Percentiles rank a stretch among this genome's conserved stretches.
These are phyloP conservation scores for Vitellaria paradoxa DNA, from an alignment of 179 eudicot genomes.

Conservation along the genomic window DNA sequence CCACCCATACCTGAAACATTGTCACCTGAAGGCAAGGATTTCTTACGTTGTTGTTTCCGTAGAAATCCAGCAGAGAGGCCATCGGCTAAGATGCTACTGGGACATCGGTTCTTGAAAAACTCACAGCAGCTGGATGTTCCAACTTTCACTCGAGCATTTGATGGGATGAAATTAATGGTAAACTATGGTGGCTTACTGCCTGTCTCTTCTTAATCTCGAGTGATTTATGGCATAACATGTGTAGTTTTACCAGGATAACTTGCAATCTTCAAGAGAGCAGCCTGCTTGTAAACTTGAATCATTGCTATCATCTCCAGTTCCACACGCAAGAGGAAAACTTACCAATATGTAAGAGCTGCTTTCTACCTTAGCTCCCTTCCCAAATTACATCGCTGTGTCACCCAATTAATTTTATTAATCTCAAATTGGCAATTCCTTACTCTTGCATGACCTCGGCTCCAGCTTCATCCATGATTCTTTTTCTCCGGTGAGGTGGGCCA, in stretches of 20 bases:
- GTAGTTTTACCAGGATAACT: slow-evolving; percentile 26
- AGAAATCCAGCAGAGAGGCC: slow-evolving; percentile 95
- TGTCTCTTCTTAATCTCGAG: not conserved
- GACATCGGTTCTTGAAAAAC: slow-evolving; percentile 63
- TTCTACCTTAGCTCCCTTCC: not conserved
- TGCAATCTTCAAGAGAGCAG: slow-evolving; percentile 32
- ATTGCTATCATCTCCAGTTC: slow-evolving; percentile 24
- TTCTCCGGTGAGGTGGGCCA: slow-evolving; percentile 12
- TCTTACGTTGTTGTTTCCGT: slow-evolving; percentile 65
- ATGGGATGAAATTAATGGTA: slow-evolving; percentile 28
- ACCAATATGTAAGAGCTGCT: slow-evolving; percentile 43
- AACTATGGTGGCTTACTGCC: slow-evolving; percentile 26
- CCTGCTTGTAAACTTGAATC: slow-evolving; percentile 20
- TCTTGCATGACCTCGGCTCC: slow-evolving; percentile 12
- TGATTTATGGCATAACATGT: not conserved
- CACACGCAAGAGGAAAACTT: slow-evolving; percentile 23
- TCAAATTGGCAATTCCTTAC: not conserved
- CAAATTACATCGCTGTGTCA: not conserved
- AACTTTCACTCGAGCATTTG: slow-evolving; percentile 21
- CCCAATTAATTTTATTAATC: not conserved
- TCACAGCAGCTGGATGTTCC: slow-evolving; percentile 45
- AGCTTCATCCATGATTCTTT: slow-evolving; percentile 25
- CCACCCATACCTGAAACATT: slow-evolving; percentile 71
- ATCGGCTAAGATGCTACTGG: slow-evolving; percentile 64
- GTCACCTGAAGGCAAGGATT: slow-evolving; percentile 89